phyloP scores from a whole-genome alignment of 1,284 basidiomycete genomes.

The Puccinia novopanici region DNA sequence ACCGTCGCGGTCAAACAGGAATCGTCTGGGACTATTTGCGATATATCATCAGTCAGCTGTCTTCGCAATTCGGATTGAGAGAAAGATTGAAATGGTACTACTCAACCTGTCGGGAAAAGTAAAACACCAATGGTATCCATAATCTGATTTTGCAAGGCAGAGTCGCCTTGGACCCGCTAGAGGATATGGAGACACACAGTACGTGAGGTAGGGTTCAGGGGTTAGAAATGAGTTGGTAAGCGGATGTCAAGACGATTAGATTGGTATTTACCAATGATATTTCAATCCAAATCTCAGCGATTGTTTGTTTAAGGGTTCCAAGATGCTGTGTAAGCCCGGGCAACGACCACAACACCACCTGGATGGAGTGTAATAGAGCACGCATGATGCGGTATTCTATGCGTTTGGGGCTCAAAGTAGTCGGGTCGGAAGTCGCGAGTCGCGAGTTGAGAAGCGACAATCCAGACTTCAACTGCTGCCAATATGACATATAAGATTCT shows the following conservation, averaged over 20 bases:
- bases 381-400: conserved; percentile 38
- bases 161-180: conserved; percentile 43
- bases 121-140: conserved; percentile 48
- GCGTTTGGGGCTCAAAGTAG: neutral
- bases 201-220: neutral
- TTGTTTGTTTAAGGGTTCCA: conserved; percentile 32
- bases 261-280: conserved; percentile 26
- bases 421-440: conserved; percentile 5
- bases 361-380: conserved; percentile 46
- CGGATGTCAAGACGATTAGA: neutral
- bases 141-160: conserved; percentile 42
- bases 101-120: conserved; percentile 46
- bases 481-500: conserved; percentile 50
- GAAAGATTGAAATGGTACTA: neutral
- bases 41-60: neutral
- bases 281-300: conserved; percentile 50
- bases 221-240: neutral
- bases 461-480: conserved; percentile 48
- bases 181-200: neutral
- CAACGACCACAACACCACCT: conserved; percentile 43
- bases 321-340: conserved; percentile 45
- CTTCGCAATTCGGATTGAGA: neutral
- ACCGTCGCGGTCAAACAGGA: conserved; percentile 30
- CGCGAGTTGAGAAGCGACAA: conserved; percentile 32
- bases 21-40: conserved; percentile 44